phyloP scores from a whole-genome alignment of 1,284 basidiomycete genomes.

The Rhodotorula sp. region DNA sequence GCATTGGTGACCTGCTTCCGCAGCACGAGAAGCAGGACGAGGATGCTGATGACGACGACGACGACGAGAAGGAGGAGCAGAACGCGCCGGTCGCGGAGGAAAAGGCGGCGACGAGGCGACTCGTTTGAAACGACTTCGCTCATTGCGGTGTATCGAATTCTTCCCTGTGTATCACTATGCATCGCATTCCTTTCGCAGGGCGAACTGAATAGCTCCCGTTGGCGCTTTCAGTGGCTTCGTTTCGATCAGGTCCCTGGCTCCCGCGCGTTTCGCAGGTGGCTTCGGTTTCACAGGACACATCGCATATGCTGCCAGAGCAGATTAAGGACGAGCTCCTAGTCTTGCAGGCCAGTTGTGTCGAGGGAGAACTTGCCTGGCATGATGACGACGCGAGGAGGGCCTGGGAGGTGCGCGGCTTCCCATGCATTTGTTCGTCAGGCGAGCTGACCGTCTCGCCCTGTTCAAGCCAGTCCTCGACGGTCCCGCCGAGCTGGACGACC shows the following conservation, averaged over 20 bases:
- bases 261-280: no score
- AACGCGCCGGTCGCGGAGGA: neutral
- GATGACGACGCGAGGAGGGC: neutral
- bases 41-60: constrained; percentile 7
- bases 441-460: neutral
- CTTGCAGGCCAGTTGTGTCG: constrained; percentile 7
- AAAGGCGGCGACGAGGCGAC: neutral
- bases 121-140: neutral
- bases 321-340: constrained; percentile 21
- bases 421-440: neutral
- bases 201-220: no score
- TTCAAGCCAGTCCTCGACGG: constrained; percentile 12
- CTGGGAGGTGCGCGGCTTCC: constrained; percentile 21
- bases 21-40: constrained; percentile 31
- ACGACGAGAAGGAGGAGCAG: neutral
- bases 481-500: neutral
- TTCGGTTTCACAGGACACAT: no score
- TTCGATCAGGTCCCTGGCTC: no score
- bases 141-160: neutral
- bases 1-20: constrained; percentile 21
- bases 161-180: neutral
- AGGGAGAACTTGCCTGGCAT: constrained; percentile 15
- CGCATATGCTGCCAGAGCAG: constrained; percentile 2
- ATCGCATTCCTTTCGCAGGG: no score
- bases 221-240: no score